A percentile compares a stretch with the other conserved stretches of the same genome.
These are phyloP conservation scores for Nakazawaea holstii DNA, from an alignment of 805 yeast genomes.

Conservation along the genomic window DNA sequence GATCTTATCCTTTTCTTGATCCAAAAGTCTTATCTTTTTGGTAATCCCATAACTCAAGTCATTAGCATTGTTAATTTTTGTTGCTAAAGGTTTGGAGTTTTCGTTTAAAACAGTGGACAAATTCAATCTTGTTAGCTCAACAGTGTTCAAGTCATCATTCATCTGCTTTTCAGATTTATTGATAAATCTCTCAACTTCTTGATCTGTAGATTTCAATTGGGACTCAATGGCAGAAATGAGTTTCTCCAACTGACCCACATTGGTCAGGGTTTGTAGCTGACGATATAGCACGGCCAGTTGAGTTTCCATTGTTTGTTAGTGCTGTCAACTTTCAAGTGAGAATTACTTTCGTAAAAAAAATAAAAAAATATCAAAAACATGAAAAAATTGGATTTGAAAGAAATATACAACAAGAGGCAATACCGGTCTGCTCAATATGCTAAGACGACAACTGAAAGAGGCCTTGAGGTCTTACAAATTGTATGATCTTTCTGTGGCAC, in stretches of 20 bases:
- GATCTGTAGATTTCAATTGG: neutral
- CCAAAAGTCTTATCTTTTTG: slow-evolving; percentile 61
- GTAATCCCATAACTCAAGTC: slow-evolving; percentile 64
- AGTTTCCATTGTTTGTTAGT: neutral
- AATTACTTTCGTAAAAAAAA: neutral
- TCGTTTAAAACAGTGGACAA: slow-evolving; percentile 4
- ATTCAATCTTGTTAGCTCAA: slow-evolving; percentile 8
- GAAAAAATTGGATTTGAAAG: neutral
- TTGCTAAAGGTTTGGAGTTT: slow-evolving; percentile 49
- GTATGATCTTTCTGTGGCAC: neutral
- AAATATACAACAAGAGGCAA: neutral
- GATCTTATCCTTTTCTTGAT: slow-evolving; percentile 64
- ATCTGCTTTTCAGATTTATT: neutral
- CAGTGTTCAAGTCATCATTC: neutral
- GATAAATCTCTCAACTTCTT: neutral
- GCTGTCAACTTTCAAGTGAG: neutral
- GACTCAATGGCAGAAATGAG: neutral
- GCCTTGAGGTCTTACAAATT: neutral
- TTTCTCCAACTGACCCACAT: neutral
- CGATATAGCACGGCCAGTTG: neutral
- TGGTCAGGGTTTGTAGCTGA: slow-evolving; percentile 4
- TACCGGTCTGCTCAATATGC: too few species aligned
- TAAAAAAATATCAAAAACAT: neutral
- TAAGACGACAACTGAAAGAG: neutral
- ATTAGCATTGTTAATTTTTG: slow-evolving; percentile 54